Conservation (phyloP, 495 filamentous ascomycete species). For the Annulohypoxylon moriforme region DNA sequence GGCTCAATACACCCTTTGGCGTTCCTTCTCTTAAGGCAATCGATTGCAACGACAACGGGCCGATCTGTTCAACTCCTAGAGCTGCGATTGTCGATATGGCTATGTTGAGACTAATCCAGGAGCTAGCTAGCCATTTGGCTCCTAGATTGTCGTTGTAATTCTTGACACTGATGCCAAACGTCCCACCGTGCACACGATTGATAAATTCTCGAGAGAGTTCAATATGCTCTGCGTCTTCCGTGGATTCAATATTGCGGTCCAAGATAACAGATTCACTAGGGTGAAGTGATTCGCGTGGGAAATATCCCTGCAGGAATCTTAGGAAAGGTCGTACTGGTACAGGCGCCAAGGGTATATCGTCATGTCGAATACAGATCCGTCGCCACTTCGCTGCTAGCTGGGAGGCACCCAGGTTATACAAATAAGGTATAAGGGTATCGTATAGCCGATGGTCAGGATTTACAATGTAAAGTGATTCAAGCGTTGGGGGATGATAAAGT, state of each 20-base stretch:
- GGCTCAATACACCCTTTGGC: conserved; percentile 62
- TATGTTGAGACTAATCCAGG: conserved; percentile 70
- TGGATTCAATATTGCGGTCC: conserved; percentile 4
- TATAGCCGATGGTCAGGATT: conserved; percentile 69
- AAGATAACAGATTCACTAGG: conserved; percentile 31
- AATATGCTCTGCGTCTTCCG: conserved; percentile 26
- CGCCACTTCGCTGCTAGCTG: conserved; percentile 71
- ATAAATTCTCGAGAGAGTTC: conserved; percentile 53
- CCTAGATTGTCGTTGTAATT: conserved; percentile 71
- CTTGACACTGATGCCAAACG: conserved; percentile 60
- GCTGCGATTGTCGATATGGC: conserved; percentile 72
- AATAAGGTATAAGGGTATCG: conserved; percentile 66
- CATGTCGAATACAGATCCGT: conserved; percentile 40
- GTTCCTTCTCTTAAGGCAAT: conserved; percentile 71
- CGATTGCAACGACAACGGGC: conserved; percentile 76
- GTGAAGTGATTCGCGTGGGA: conserved; percentile 30
- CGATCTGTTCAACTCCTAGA: conserved; percentile 73
- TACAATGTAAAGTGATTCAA: conserved; percentile 62
- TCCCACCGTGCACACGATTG: conserved; percentile 57
- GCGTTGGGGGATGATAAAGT: conserved; percentile 41
- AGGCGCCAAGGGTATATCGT: conserved; percentile 47
- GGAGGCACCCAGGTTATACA: conserved; percentile 62
- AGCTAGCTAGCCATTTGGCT: conserved; percentile 78
- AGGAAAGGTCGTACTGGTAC: conserved; percentile 48
- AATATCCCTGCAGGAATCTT: conserved; percentile 51